phyloP scores from a whole-genome alignment of 768 basidiomycete genomes.

The Russula griseocarnosa region DNA sequence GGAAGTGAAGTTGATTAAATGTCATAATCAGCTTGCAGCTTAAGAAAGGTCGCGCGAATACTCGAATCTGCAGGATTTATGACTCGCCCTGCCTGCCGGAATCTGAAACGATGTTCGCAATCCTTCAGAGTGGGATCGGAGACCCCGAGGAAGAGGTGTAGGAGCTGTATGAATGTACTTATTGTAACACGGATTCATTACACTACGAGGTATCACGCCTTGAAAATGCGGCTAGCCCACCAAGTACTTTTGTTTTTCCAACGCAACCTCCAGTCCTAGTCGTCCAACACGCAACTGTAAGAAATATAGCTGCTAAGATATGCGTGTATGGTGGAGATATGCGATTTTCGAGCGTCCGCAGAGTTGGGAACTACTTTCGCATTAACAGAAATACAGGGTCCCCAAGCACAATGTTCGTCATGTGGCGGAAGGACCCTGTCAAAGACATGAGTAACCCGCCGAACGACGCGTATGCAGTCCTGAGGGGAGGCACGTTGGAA shows the following conservation, averaged over 20 bases:
- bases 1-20: not conserved
- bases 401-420: constrained; percentile 88
- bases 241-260: constrained; percentile 1
- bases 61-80: constrained; percentile 93
- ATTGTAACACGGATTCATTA: constrained; percentile 2
- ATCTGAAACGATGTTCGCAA: constrained; percentile 92
- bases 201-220: not conserved
- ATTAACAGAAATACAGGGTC: constrained; percentile 89
- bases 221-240: not conserved
- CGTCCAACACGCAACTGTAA: not conserved
- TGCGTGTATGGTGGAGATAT: not conserved
- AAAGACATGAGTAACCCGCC: constrained; percentile 94
- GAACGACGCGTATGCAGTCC: constrained; percentile 94
- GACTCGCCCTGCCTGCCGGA: constrained; percentile 98
- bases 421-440: constrained; percentile 86
- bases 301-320: not conserved
- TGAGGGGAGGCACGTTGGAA: constrained; percentile 36
- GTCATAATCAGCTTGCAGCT: constrained; percentile 63
- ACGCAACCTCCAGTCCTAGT: not conserved
- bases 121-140: constrained; percentile 85
- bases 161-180: constrained; percentile 21
- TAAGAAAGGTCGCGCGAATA: constrained; percentile 87
- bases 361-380: constrained; percentile 43
- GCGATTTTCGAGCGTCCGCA: not conserved
- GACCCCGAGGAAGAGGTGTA: constrained; percentile 87